phyloP scores from a whole-genome alignment of 1,139 yeast species.

The Zygotorulaspora mrakii region DNA sequence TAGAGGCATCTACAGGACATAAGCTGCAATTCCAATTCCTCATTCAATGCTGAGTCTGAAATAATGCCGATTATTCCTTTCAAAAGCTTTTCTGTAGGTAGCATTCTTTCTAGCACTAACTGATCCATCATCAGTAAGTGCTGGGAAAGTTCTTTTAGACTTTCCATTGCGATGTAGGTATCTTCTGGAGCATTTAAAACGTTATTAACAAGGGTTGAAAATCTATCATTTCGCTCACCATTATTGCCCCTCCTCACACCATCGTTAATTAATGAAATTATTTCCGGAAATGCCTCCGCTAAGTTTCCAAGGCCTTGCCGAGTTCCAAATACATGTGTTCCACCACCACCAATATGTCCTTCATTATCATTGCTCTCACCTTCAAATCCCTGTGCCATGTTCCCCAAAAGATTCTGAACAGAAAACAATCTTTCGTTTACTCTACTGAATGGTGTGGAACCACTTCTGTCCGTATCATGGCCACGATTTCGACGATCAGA shows the following conservation, averaged over 20 bases:
- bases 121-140: constrained; percentile 66
- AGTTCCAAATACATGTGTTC: constrained; percentile 19
- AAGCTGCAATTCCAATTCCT: constrained; percentile 72
- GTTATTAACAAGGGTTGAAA: constrained; percentile 27
- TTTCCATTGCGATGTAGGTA: constrained; percentile 50
- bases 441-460: constrained; percentile 17
- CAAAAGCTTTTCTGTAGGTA: constrained; percentile 61
- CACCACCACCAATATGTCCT: constrained; percentile 24
- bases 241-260: constrained; percentile 31
- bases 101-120: constrained; percentile 54
- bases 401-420: constrained; percentile 12
- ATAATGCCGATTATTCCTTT: constrained; percentile 56
- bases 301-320: constrained; percentile 17
- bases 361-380: constrained; percentile 28
- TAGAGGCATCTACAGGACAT: constrained; percentile 83
- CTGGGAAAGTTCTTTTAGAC: constrained; percentile 60
- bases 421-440: constrained; percentile 19
- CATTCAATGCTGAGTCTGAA: constrained; percentile 54
- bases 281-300: constrained; percentile 39
- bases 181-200: constrained; percentile 40
- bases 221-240: constrained; percentile 21
- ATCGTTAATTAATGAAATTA: constrained; percentile 41
- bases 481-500: constrained; percentile 24
- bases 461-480: constrained; percentile 28
- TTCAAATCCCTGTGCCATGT: constrained; percentile 13